Evolutionary conservation across 2,329 filamentous ascomycete species (phyloP), one percentile per base, ranked within the genome.

Genomic region (Aaosphaeria pasadenensis): DNA sequence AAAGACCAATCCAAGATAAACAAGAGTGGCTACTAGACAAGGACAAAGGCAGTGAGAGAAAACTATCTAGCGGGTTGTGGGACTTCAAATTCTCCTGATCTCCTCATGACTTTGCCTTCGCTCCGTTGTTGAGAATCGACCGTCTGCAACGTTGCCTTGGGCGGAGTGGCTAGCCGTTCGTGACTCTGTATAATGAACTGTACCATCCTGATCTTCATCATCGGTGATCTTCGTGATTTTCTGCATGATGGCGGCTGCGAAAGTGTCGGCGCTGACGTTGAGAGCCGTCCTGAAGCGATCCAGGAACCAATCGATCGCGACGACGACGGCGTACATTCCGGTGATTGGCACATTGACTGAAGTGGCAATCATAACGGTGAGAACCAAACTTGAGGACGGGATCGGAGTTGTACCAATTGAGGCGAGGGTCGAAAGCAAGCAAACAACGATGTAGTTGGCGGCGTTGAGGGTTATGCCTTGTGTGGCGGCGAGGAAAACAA

Each of bases 251-350:
- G 54, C 57, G 2, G 71, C 73, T 1, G 73, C 75, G 47, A 73
- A 79, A 1, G 78, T 51, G 57, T 81, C 78, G n/a, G 75, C 75
- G 33, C 70, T 74, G 39, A 81, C 77, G 50, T 81, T 81, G 46
- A 74, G 58, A 4, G 74, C 71, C 0, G 78, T 81, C 11, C 78
- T 70, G 71, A 81, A 81, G 30, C 78, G 74, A 61, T 81, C 78
- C n/a, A 80, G 66, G 60, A 81, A 74, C 78, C 77, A 81, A 52
- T 80, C 77, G 40, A 80, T 79, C 28, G 77, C 77, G 2, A 79
- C 72, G 11, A 80, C 75, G 38, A 80, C 76, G 24, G 73, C 77
- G 52, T 76, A 79, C 76, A 79, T 78, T 13, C 69, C 72, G 0
- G 74, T 78, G 32, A 78, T 59, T 1, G 70, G 68, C 1, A 80